A percentile compares a stretch with the other conserved stretches of the same genome.
Evolutionary conservation across 352 stramenopile species (phyloP).

Genomic region (Phytopythium vexans): DNA sequence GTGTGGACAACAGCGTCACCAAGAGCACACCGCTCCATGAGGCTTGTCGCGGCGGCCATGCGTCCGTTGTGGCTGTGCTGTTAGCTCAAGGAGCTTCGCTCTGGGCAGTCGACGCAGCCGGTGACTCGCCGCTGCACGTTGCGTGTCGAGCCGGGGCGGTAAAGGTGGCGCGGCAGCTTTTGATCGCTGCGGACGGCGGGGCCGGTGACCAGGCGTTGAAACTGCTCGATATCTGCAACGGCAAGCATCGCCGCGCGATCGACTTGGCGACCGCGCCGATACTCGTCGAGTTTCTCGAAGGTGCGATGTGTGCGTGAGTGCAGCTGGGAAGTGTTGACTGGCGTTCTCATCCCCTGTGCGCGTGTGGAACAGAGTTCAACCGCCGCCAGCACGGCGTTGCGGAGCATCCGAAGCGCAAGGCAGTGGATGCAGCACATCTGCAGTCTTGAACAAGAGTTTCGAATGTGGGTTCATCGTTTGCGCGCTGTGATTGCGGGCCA

Average conservation of each 20-base stretch:
- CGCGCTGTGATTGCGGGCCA: too few relatives aligned
- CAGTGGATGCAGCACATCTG: too few relatives aligned
- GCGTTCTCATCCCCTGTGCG: too few relatives aligned
- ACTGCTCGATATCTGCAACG: constrained; percentile 45
- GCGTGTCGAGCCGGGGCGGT: constrained; percentile 41
- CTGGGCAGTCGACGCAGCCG: constrained; percentile 30
- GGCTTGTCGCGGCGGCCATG: constrained; percentile 45
- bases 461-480: too few relatives aligned
- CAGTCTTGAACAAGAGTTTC: too few relatives aligned
- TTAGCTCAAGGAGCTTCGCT: constrained; percentile 37
- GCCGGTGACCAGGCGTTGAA: neutral
- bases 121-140: constrained; percentile 53
- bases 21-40: constrained; percentile 52
- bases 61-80: constrained; percentile 26
- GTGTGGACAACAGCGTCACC: constrained; percentile 41
- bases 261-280: constrained; percentile 43
- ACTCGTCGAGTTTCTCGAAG: too few relatives aligned
- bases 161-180: constrained; percentile 36
- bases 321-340: too few relatives aligned
- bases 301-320: too few relatives aligned
- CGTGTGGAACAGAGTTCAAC: too few relatives aligned
- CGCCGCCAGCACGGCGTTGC: too few relatives aligned
- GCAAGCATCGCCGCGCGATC: constrained; percentile 39
- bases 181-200: constrained; percentile 23
- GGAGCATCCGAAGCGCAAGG: too few relatives aligned